A percentile compares a stretch with the other conserved stretches of the same genome.
These are phyloP conservation scores for Corchorus olitorius DNA, from an alignment of 345 rosid genomes.

Conservation along the genomic window DNA sequence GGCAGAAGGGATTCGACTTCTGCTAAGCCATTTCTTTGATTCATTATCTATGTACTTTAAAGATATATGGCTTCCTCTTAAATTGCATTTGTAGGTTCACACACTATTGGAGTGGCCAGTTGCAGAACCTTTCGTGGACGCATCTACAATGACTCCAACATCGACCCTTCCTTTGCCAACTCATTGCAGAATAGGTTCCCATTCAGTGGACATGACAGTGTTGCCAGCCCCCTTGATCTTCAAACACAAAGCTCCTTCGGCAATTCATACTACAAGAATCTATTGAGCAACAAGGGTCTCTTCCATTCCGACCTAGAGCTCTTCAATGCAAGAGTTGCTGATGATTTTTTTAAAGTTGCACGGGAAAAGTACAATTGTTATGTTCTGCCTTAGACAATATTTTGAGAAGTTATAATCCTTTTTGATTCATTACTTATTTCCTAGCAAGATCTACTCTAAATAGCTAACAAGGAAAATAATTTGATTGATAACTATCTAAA, in stretches of 20 bases:
- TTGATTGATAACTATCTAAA: too few relatives aligned
- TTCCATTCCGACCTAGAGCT: constrained; percentile 45
- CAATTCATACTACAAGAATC: constrained; percentile 32
- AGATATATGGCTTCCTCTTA: too few relatives aligned
- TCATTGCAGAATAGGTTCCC: constrained; percentile 31
- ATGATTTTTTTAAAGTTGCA: constrained; percentile 25
- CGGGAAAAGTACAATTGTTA: too few relatives aligned
- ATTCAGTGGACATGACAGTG: constrained; percentile 22
- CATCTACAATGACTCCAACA: constrained; percentile 39
- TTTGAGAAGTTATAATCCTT: too few relatives aligned
- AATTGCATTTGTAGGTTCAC: constrained; percentile 25
- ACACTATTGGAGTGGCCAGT: constrained; percentile 44
- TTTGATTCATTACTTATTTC: too few relatives aligned
- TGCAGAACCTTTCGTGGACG: constrained; percentile 31
- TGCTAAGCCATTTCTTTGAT: constrained; percentile 22
- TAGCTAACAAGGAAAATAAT: too few relatives aligned
- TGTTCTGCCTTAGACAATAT: too few relatives aligned
- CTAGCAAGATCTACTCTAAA: too few relatives aligned
- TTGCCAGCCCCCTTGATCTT: constrained; percentile 23
- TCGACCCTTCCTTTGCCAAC: constrained; percentile 32
- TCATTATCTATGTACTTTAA: too few relatives aligned
- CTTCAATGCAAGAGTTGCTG: constrained; percentile 26
- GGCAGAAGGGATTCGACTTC: constrained; percentile 53
- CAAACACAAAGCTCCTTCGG: constrained; percentile 30
- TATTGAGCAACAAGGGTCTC: constrained; percentile 42